These are phyloP conservation scores for Penicillium palitans DNA, from an alignment of 2,329 filamentous ascomycete genomes.

Conservation along the genomic window DNA sequence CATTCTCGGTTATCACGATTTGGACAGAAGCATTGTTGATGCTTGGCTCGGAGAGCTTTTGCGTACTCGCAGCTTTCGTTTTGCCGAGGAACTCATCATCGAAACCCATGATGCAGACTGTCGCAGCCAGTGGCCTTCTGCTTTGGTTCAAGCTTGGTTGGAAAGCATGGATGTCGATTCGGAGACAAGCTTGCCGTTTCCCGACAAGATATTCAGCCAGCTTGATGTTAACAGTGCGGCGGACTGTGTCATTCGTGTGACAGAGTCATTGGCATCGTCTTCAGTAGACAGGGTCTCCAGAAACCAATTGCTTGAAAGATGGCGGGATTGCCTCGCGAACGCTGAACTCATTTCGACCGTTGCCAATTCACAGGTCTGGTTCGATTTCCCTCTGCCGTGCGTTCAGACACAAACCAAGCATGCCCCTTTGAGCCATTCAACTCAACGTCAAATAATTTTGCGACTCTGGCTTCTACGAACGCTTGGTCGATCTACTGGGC, in stretches of 20 bases:
- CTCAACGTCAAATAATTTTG: conserved; percentile 32
- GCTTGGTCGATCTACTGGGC: conserved; percentile 25
- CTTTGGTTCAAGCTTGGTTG: conserved; percentile 32
- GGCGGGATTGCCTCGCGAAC: conserved; percentile 31
- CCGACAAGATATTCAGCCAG: conserved; percentile 23
- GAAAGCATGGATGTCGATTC: conserved; percentile 12
- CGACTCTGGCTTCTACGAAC: conserved; percentile 37
- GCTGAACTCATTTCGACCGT: conserved; percentile 24
- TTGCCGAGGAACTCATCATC: conserved; percentile 35
- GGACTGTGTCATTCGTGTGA: conserved; percentile 34
- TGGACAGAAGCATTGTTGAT: conserved; percentile 32
- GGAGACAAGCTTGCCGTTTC: conserved; percentile 14
- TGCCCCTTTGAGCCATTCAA: conserved; percentile 6
- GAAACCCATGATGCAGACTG: conserved; percentile 25
- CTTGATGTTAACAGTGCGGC: conserved; percentile 29
- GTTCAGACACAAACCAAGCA: conserved; percentile 5
- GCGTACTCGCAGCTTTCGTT: conserved; percentile 19
- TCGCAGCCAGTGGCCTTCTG: conserved; percentile 25
- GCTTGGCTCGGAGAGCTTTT: conserved; percentile 36
- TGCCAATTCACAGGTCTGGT: conserved; percentile 29
- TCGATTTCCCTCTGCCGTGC: conserved; percentile 21
- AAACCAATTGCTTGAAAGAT: conserved; percentile 29
- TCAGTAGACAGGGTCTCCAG: conserved; percentile 17
- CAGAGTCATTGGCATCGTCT: conserved; percentile 33
- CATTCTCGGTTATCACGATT: conserved; percentile 36